Base-by-base conservation (phyloP, 352 stramenopile species). In the Vaucheria bursata region DNA sequence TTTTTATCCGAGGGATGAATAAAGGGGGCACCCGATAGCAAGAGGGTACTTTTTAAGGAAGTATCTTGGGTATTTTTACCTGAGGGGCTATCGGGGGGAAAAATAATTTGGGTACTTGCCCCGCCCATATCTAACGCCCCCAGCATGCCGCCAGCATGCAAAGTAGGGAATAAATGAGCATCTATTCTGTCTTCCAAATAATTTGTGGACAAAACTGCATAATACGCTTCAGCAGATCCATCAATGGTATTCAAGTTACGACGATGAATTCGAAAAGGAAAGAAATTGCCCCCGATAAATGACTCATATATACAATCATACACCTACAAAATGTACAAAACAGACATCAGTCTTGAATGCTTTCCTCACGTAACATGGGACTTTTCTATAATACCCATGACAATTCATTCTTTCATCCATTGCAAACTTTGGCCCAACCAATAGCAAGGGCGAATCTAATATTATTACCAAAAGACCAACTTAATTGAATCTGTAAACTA, bases 51-150 rank as follows among this genome's bases (percentile, higher is more conserved):
- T n/a, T n/a, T n/a, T n/a, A n/a, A n/a, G n/a, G n/a, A n/a, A n/a
- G n/a, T n/a, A n/a, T n/a, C n/a, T n/a, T n/a, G n/a, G n/a, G n/a
- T n/a, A n/a, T n/a, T n/a, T n/a, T n/a, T n/a, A n/a, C n/a, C n/a
- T n/a, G n/a, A n/a, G n/a, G n/a, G n/a, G n/a, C n/a, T 29, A 38
- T 4, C 29, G 8, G 59, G 75, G 45, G 38, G 69, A 38, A 83
- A 83, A n/a, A 83, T 81, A 18, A 83, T 83, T 66, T 83, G 78
- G 3, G 78, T 83, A 53, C 73, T 82, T 1, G 78, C 74, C 1
- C 78, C 78, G 25, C 75, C 76, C 76, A 81, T 81, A 70, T 81
- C 76, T n/a, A 81, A 52, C 1, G 76, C 76, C 8, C 76, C 76
- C 25, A 76, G 36, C 34, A 70, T 38, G 31, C 73, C 78, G 8